Conservation (phyloP, 2,329 filamentous ascomycete genomes). For the Stachybotrys elegans region DNA sequence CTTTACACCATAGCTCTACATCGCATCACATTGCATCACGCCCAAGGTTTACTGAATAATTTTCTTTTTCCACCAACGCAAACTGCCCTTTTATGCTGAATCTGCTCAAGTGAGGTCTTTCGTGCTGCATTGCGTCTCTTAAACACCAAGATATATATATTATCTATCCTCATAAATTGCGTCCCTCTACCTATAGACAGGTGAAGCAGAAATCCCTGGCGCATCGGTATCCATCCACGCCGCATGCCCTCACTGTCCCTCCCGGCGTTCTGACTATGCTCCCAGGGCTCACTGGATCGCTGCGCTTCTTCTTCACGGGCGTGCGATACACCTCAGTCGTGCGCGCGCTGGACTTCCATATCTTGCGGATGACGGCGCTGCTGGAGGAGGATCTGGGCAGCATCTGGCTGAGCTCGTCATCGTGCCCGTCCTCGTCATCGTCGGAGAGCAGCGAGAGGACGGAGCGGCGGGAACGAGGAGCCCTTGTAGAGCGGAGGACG, state of each 20-base stretch:
- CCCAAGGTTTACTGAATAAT: too few species aligned
- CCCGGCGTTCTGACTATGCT: slow-evolving; percentile 40
- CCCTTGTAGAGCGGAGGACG: slow-evolving; percentile 17
- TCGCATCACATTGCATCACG: too few species aligned
- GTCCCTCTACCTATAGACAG: slow-evolving; percentile 32
- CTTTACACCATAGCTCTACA: too few species aligned
- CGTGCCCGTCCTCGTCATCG: slow-evolving; percentile 28
- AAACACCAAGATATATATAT: neutral
- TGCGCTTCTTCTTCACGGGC: slow-evolving; percentile 9
- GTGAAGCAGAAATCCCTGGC: slow-evolving; percentile 56
- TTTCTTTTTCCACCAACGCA: too few species aligned
- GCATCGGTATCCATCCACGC: slow-evolving; percentile 50
- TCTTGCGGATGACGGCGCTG: slow-evolving; percentile 15
- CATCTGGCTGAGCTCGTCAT: slow-evolving; percentile 24
- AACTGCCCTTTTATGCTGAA: too few species aligned
- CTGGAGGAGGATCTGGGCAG: slow-evolving; percentile 11
- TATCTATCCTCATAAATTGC: neutral
- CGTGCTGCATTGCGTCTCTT: slow-evolving; percentile 15
- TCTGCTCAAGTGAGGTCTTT: too few species aligned
- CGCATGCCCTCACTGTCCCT: slow-evolving; percentile 46
- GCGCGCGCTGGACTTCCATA: slow-evolving; percentile 21
- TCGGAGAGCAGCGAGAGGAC: slow-evolving; percentile 39
- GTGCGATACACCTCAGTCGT: slow-evolving; percentile 23
- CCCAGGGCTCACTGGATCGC: slow-evolving; percentile 6
- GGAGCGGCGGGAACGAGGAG: slow-evolving; percentile 26